phyloP scores from a whole-genome alignment of 176 grass and related monocot genomes.

The Alloteropsis semialata region DNA sequence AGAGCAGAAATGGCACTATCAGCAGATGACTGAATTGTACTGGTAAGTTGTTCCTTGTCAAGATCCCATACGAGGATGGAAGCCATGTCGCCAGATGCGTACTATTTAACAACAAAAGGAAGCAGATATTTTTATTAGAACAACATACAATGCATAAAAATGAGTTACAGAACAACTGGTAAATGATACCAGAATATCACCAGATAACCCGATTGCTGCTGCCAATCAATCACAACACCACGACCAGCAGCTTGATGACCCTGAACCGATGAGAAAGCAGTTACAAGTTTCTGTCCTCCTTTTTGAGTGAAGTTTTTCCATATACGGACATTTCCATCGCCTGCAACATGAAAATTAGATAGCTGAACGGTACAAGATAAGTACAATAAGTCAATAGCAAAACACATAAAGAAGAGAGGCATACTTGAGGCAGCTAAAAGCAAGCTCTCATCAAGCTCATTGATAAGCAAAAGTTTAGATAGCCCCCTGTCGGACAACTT shows the following conservation, averaged over 20 bases:
- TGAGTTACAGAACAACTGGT: background rate
- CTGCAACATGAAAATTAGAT: constrained; percentile 43
- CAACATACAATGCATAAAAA: constrained; percentile 2
- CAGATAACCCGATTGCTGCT: constrained; percentile 93
- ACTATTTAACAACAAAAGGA: constrained; percentile 52
- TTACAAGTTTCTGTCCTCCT: constrained; percentile 82
- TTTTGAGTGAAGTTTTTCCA: constrained; percentile 85
- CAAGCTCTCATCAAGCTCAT: constrained; percentile 97
- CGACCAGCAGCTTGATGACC: constrained; percentile 55
- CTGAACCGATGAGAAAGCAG: constrained; percentile 88
- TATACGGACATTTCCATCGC: constrained; percentile 89
- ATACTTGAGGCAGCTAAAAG: constrained; percentile 92
- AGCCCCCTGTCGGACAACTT: constrained; percentile 83
- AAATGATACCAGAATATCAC: constrained; percentile 45
- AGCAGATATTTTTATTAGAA: constrained; percentile 24
- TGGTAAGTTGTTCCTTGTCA: constrained; percentile 79
- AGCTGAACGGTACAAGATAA: constrained; percentile 14
- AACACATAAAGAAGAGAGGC: constrained; percentile 12
- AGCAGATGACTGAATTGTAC: constrained; percentile 60
- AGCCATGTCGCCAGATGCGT: constrained; percentile 75
- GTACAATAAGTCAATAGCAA: too few relatives aligned
- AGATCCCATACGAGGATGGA: constrained; percentile 89
- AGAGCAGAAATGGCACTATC: constrained; percentile 75
- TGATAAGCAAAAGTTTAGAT: constrained; percentile 83
- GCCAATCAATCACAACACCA: constrained; percentile 81